Evolutionary conservation across 2,329 filamentous ascomycete genomes (phyloP).

Genomic region (Venturia nashicola): DNA sequence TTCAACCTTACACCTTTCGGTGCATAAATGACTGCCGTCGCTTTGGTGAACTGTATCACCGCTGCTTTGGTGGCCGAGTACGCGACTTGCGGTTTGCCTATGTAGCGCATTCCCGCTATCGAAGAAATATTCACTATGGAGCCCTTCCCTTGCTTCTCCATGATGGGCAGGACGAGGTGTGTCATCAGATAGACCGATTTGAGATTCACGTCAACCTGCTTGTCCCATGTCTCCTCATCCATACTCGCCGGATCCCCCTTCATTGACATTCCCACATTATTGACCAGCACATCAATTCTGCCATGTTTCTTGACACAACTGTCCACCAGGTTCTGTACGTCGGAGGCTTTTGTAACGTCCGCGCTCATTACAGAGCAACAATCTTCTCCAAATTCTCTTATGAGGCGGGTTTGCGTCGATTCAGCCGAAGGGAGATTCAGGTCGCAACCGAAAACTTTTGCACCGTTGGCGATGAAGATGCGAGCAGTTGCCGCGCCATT

Average conservation of each 20-base stretch:
- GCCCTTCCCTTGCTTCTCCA: slow-evolving; percentile 13
- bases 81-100: slow-evolving; percentile 40
- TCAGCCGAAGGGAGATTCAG: slow-evolving; percentile 5
- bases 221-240: slow-evolving; percentile 19
- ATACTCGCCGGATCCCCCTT: slow-evolving; percentile 15
- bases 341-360: slow-evolving; percentile 16
- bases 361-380: slow-evolving; percentile 10
- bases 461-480: slow-evolving; percentile 7
- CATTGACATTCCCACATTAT: slow-evolving; percentile 28
- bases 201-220: slow-evolving; percentile 21
- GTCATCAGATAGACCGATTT: slow-evolving; percentile 19
- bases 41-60: slow-evolving; percentile 18
- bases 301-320: slow-evolving; percentile 14
- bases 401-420: slow-evolving; percentile 2
- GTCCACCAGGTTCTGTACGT: slow-evolving; percentile 18
- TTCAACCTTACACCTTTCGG: slow-evolving; percentile 16
- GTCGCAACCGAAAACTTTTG: slow-evolving; percentile 10
- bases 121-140: slow-evolving; percentile 19
- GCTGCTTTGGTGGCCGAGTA: slow-evolving; percentile 25
- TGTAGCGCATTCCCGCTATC: slow-evolving; percentile 33
- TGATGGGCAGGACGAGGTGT: slow-evolving; percentile 18
- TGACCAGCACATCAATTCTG: slow-evolving; percentile 16
- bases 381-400: neutral
- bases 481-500: slow-evolving; percentile 10
- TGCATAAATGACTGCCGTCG: slow-evolving; percentile 25